Conservation (phyloP, 495 filamentous ascomycete species). For the Penicillium bovifimosum region DNA sequence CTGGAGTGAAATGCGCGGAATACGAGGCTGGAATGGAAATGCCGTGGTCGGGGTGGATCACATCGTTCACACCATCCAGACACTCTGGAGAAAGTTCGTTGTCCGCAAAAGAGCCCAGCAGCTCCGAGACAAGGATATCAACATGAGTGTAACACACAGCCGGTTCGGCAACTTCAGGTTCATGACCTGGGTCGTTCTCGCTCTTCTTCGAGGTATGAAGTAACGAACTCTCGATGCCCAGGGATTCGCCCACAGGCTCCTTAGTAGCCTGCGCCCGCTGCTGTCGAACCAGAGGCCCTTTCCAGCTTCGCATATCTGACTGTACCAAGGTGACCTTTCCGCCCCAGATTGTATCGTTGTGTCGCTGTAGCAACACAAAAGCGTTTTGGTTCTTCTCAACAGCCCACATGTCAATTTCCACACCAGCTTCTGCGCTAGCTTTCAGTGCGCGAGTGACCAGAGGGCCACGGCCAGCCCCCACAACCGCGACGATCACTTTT, state of each 20-base stretch:
- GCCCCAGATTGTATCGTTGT: slow-evolving; percentile 73
- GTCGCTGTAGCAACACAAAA: slow-evolving; percentile 80
- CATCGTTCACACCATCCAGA: slow-evolving; percentile 81
- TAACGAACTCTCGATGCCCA: slow-evolving; percentile 30
- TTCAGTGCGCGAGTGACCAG: slow-evolving; percentile 78
- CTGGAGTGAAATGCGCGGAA: slow-evolving; percentile 83
- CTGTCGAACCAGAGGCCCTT: slow-evolving; percentile 49
- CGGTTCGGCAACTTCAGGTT: slow-evolving; percentile 9
- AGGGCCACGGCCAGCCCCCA: slow-evolving; percentile 86
- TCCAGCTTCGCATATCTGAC: slow-evolving; percentile 96
- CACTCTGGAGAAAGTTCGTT: slow-evolving; percentile 91
- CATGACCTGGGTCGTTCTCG: slow-evolving; percentile 12
- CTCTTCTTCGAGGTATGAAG: slow-evolving; percentile 23
- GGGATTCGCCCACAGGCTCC: slow-evolving; percentile 27
- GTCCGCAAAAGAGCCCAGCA: slow-evolving; percentile 88
- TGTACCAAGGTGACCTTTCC: slow-evolving; percentile 77
- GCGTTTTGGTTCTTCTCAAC: slow-evolving; percentile 99
- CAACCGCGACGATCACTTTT: slow-evolving; percentile 85
- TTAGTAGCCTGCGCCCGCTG: slow-evolving; percentile 3
- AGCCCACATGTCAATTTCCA: slow-evolving; percentile 79
- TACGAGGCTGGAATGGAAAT: slow-evolving; percentile 93
- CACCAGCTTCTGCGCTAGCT: slow-evolving; percentile 69
- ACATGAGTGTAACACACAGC: slow-evolving; percentile 52
- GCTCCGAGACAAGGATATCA: slow-evolving; percentile 90
- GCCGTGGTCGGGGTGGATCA: slow-evolving; percentile 69